Evolutionary conservation across 192 early-diverging fungal genomes (phyloP), one percentile per base, ranked within the genome.

Genomic region (Coemansia sp.): DNA sequence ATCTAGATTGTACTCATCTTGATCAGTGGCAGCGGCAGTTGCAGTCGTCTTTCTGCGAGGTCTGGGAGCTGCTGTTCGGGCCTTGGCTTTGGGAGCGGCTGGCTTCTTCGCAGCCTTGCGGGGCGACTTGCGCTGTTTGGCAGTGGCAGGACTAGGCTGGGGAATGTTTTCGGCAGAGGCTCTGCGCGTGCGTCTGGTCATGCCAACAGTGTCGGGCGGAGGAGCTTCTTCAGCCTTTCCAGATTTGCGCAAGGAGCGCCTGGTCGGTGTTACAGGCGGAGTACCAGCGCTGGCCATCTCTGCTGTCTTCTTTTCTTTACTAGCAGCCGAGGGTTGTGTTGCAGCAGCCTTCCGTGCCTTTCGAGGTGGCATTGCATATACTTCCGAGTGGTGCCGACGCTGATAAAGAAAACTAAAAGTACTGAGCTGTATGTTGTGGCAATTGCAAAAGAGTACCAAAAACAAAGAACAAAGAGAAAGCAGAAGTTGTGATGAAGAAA

Each of bases 181-280:
- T 15, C 54, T 40, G 40, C 74, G 74, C 12, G 54, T 63, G 56
- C 74, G 74, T 49, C 69, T 58, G 40, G 55, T 26, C 9, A 68
- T 52, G 18, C 60, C 61, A 8, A 71, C 36, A 5, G 74, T 77
- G 46, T 77, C 74, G 5, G 74, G 74, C 61, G 74, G 74, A 6
- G 39, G 32, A 15, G 62, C 65, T n/a, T 43, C 16, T 5, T 63
- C 65, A 2, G 32, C 36, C 65, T 56, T 49, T 11, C 12, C 47
- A 13, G 19, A 26, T 1, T 18, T 60, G 18, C 57, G 37, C 19
- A 39, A 21, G 15, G 48, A 40, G 47, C 49, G 71, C 47, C 18
- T 41, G 13, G 22, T 52, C 11, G 69, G 69, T 5, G 69, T 65
- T 43, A 51, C 21, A 48, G 26, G 26, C 22, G 57, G 52, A 8